Evolutionary conservation across 176 grass and related monocot genomes (phyloP), one percentile per base, ranked within the genome.

Genomic region (Musa acuminata): DNA sequence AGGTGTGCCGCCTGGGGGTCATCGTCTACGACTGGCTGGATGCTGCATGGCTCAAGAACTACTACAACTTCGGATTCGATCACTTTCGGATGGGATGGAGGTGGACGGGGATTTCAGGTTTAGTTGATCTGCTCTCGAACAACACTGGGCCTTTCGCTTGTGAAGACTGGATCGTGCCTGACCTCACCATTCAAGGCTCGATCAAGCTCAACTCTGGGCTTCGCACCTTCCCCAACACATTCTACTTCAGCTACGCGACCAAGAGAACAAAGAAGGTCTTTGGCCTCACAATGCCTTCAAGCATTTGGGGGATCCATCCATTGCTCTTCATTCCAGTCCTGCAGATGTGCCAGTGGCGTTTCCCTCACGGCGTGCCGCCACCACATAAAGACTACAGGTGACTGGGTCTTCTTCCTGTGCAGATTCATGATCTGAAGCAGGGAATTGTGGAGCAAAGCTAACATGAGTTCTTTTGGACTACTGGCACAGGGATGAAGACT

Each of bases 231-330:
- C 90, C 90, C 50, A 89, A 83, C 71, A 98, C 95, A 51, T 94
- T 89, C 91, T 98, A 98, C 80, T 98, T 89, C 81, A 94, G 95
- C 84, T 98, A 98, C 76, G 95, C 95, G 20, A 98, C 95, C 53
- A 98, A 94, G 82, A 88, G 83, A 75, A 98, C 95, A 53, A 83
- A 84, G 26, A 98, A 98, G 59, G 16, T 94, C 59, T 78, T 91
- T 68, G 90, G 95, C 51, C 78, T 83, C 67, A 94, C 95, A 69
- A 75, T 98, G 59, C 95, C 95, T 27, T 93, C 95, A 8, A 94
- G 86, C 68, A 78, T 98, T 48, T 75, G 91, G 69, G 90, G 95
- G 52, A 87, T 91, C 24, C 95, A 98, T 65, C 95, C 95, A 0
- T 86, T 98, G 88, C 90, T 98, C 75, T 94, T 99, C 71, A 72